Base-by-base conservation (phyloP, 2,329 filamentous ascomycete species). In the Aspergillus proliferans region DNA sequence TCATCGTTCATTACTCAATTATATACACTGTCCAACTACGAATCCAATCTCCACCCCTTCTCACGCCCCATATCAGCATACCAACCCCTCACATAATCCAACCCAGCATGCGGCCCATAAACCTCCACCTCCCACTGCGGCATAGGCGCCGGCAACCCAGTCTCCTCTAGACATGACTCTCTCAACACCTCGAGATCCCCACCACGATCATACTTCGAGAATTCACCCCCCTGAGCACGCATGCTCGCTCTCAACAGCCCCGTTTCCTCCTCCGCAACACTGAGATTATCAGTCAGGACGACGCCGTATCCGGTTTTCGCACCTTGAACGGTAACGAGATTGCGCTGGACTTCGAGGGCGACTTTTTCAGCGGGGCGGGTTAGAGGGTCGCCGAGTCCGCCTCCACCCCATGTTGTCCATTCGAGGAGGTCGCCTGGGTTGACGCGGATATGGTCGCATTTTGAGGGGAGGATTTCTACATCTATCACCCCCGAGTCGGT, bases 341-440 rank as follows among this genome's bases (percentile, higher is more conserved):
- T 67, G 28, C 71, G 69, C 45, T 71, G 71, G 1, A 76, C 72
- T 55, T 78, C 76, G 8, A 70, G 57, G 1, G 73, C 73, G 8
- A 78, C 75, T 38, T 67, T 69, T 22, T 68, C 61, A 0, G 70
- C 63, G 0, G 75, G 71, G 0, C 75, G 66, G 0, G 67, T 70
- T 5, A 77, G 60, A 0, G 73, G 70, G 56, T 77, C 73, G 28
- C 74, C 75, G 10, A 77, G 66, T 2, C 75, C 74, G 19, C 73
- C 75, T 24, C 73, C 75, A 42, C 74, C 74, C 74, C 44, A 77
- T 4, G 75, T 77, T 26, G 75, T 67, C 71, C 71, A 77, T 60
- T 77, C 74, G 4, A 77, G 69, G 1, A 76, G 64, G 51, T 78
- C 75, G 10, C 69, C 73, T 1, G 70, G 71, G 30, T 69, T 60